Evolutionary conservation across 1,284 basidiomycete species (phyloP).

Genomic region (Cystobasidiaceae sp.): DNA sequence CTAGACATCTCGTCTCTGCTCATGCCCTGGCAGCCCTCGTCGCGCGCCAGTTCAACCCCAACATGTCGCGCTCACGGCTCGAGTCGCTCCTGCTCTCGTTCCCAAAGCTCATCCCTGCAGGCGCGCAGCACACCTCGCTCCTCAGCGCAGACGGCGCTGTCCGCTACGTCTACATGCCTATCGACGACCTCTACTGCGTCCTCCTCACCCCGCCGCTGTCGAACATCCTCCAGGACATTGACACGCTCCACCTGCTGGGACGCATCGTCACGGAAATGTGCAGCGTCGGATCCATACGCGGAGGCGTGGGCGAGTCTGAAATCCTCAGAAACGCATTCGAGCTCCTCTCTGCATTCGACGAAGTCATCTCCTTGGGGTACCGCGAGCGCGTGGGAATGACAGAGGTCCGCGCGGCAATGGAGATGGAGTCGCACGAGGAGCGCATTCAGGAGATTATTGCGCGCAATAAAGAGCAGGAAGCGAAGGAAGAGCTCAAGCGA

Average conservation of each 20-base stretch:
- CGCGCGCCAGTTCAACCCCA: conserved; percentile 84
- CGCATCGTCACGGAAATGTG: conserved; percentile 85
- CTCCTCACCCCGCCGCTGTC: conserved; percentile 97
- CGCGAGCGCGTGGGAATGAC: conserved; percentile 86
- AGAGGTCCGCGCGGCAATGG: conserved; percentile 85
- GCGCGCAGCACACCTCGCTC: conserved; percentile 94
- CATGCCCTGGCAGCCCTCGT: conserved; percentile 65
- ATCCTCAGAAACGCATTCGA: conserved; percentile 91
- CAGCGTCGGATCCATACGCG: conserved; percentile 48
- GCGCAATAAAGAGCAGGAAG: conserved; percentile 97
- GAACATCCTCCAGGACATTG: conserved; percentile 97
- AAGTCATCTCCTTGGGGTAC: conserved; percentile 91
- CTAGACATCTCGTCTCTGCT: not conserved
- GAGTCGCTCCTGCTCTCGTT: conserved; percentile 91
- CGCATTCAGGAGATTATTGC: conserved; percentile 99
- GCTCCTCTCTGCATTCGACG: conserved; percentile 91
- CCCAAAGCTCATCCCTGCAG: conserved; percentile 89
- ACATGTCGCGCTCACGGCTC: conserved; percentile 85
- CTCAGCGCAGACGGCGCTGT: conserved; percentile 61
- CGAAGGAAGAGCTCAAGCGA: conserved; percentile 97
- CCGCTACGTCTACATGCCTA: conserved; percentile 95
- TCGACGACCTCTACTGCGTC: conserved; percentile 96
- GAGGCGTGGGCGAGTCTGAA: conserved; percentile 77
- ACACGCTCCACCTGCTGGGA: conserved; percentile 88
- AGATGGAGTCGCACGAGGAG: conserved; percentile 99